Base-by-base conservation (phyloP, 164 flowering plant species). In the Amborella trichopoda region DNA sequence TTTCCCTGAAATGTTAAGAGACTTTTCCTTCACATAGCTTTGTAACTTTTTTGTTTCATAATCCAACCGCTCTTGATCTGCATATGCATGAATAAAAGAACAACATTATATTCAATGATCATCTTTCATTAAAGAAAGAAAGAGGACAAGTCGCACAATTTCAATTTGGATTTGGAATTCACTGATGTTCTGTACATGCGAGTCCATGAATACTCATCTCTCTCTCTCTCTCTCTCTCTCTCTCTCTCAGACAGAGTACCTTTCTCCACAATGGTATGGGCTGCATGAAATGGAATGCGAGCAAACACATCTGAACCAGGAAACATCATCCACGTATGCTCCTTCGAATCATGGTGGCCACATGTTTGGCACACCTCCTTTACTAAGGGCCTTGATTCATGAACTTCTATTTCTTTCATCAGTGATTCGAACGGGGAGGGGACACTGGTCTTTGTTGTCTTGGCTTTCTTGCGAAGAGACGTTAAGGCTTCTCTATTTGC, bases 401-500 rank as follows among this genome's bases (percentile, higher is more conserved):
- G 11, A 14, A 70, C 78, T 43, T 67, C 81, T 43, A 76, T 50
- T 48, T 73, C 86, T 69, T 58, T 83, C 99, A 84, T 84, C 16
- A 88, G 56, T 4, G 80, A 71, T 60, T 73, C 95, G 60, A 80
- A 88, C 17, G 95, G 77, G 23, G 84, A 63, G 18, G 82, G 78
- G 16, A 82, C 78, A 59, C 94, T 84, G 12, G 84, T 76, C 62
- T 74, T 80, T 9, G 94, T 82, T 4, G 96, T 80, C 36, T 72
- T 60, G 33, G 99, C 95, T 50, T 66, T 75, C 68, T 70, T 84
- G 54, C 96, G 68, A 4, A 88, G 54, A 1, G 95, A 86, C 13
- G 91, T 93, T 28, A 82, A 60, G 32, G 96, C 94, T 63, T 84
- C 94, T 59, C 95, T 72, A 41, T 77, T 87, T 46, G 82, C 96